A percentile compares a stretch with the other conserved stretches of the same genome.
Conservation (phyloP, 768 basidiomycete species). For the Rhizopogon vinicolor region DNA sequence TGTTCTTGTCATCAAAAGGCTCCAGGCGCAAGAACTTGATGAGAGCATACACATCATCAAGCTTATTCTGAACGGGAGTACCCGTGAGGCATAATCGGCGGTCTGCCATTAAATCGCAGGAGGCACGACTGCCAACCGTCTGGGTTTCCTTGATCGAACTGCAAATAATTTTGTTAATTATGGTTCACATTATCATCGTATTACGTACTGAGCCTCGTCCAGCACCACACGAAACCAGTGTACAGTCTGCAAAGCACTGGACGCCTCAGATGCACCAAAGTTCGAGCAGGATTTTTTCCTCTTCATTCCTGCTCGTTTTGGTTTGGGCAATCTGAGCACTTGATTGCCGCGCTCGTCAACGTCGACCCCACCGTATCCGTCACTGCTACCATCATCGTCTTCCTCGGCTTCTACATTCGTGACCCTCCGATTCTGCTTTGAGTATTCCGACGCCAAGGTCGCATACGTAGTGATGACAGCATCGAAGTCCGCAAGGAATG, state of each 20-base stretch:
- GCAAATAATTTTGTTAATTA: constrained; percentile 2
- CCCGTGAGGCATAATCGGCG: constrained; percentile 94
- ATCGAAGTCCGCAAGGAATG: constrained; percentile 89
- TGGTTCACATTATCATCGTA: not conserved
- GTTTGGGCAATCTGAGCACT: constrained; percentile 52
- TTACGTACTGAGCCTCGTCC: constrained; percentile 92
- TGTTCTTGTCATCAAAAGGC: constrained; percentile 89
- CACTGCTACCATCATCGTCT: constrained; percentile 62
- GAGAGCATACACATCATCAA: constrained; percentile 96
- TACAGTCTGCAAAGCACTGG: constrained; percentile 87
- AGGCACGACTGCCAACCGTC: constrained; percentile 92
- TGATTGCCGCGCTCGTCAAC: constrained; percentile 66
- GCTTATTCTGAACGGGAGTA: constrained; percentile 98
- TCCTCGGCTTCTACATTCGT: constrained; percentile 56
- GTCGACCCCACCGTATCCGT: constrained; percentile 57
- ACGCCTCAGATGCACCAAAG: constrained; percentile 44
- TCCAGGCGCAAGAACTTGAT: constrained; percentile 92
- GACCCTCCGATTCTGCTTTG: constrained; percentile 75
- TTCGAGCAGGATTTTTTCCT: constrained; percentile 50
- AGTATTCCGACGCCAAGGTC: constrained; percentile 92
- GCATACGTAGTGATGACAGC: constrained; percentile 97
- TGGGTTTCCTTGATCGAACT: constrained; percentile 96
- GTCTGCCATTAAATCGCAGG: constrained; percentile 91
- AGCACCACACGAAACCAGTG: constrained; percentile 96
- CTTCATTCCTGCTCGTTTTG: constrained; percentile 66